Percentiles rank a stretch among this genome's conserved stretches.
phyloP scores from a whole-genome alignment of 73 alveolate species.

The Symbiodinium pilosum region DNA sequence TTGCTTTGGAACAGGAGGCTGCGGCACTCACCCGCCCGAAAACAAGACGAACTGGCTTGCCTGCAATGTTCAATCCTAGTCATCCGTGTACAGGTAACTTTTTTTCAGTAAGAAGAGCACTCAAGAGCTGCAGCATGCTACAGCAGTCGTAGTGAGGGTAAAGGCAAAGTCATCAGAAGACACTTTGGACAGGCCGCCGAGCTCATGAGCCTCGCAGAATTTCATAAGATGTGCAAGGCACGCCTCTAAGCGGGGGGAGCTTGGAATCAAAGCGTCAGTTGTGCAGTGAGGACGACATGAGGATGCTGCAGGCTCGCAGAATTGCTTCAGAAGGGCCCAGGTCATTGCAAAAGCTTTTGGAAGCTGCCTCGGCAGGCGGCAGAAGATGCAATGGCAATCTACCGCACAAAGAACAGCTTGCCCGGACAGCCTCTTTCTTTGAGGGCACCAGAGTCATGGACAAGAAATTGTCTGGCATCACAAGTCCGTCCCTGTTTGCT shows the following conservation, averaged over 20 bases:
- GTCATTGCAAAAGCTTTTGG: neutral
- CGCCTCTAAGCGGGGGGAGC: neutral
- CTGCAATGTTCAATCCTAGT: no score
- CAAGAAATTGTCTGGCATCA: no score
- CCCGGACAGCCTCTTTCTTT: constrained; percentile 20
- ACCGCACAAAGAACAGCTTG: constrained; percentile 72
- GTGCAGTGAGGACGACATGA: constrained; percentile 43
- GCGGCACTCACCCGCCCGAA: no score
- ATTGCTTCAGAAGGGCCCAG: no score
- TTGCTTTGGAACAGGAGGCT: no score
- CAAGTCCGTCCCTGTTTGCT: neutral
- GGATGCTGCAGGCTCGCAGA: constrained; percentile 68
- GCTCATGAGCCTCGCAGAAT: constrained; percentile 93
- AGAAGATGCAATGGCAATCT: constrained; percentile 90
- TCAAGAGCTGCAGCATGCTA: no score
- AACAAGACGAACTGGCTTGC: no score
- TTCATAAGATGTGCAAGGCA: constrained; percentile 68
- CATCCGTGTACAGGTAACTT: no score
- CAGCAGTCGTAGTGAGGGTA: no score
- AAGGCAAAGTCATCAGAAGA: no score
- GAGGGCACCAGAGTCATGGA: neutral
- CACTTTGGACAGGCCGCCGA: constrained; percentile 62
- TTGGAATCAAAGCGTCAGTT: neutral
- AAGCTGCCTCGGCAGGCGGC: constrained; percentile 31
- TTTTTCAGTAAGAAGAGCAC: no score